Evolutionary conservation across 768 basidiomycete genomes (phyloP).

Genomic region (Lanmaoa rubissima): DNA sequence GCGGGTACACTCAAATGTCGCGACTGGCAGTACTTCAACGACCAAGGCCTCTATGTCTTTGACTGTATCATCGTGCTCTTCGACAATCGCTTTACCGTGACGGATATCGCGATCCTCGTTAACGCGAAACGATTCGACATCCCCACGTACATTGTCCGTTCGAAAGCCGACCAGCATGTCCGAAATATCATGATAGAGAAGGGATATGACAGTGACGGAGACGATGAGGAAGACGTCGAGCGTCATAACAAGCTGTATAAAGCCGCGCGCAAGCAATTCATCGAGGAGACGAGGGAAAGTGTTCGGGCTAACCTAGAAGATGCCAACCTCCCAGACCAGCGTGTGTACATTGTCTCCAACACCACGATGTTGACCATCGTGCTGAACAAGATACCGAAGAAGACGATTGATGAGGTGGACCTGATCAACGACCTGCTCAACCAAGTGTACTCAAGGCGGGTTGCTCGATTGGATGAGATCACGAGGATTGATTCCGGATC

Average conservation of each 20-base stretch:
- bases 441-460: background rate
- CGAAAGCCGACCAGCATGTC: background rate
- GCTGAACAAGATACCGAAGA: slow-evolving; percentile 3
- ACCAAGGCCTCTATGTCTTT: too few species aligned
- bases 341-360: slow-evolving; percentile 25
- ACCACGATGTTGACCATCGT: slow-evolving; percentile 15
- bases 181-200: background rate
- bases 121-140: too few species aligned
- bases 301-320: slow-evolving; percentile 15
- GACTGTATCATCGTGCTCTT: too few species aligned
- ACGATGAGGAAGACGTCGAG: background rate
- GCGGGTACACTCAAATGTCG: too few species aligned
- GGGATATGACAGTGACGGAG: background rate
- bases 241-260: slow-evolving; percentile 2
- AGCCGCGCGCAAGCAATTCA: slow-evolving; percentile 9
- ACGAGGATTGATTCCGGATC: too few species aligned
- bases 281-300: slow-evolving; percentile 8
- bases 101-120: too few species aligned
- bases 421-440: slow-evolving; percentile 1
- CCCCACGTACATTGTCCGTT: background rate
- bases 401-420: slow-evolving; percentile 4
- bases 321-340: slow-evolving; percentile 19
- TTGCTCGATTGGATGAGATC: too few species aligned
- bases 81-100: too few species aligned
- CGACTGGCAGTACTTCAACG: too few species aligned